phyloP scores from a whole-genome alignment of 139 green algal species.

The Tetradesmus lagerheimii region DNA sequence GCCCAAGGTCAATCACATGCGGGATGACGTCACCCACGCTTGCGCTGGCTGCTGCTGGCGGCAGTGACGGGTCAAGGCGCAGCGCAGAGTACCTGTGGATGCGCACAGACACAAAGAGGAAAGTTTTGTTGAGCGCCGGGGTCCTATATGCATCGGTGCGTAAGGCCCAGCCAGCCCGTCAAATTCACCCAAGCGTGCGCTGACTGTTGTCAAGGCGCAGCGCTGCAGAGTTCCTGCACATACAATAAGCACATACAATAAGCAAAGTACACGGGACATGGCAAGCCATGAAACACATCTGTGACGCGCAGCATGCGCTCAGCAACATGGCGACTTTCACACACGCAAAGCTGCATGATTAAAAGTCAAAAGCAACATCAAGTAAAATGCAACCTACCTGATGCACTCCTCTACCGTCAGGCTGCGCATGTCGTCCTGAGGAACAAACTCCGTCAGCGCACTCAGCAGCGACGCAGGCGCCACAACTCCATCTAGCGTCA shows the following conservation, averaged over 20 bases:
- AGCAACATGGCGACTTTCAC: too few species aligned
- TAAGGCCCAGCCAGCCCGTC: too few species aligned
- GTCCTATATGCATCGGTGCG: too few species aligned
- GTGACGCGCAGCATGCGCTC: too few species aligned
- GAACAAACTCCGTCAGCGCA: slow-evolving; percentile 72
- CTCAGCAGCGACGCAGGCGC: too few species aligned
- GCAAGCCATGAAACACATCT: background rate
- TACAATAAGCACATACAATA: too few species aligned
- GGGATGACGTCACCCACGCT: slow-evolving; percentile 48
- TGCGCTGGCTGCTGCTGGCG: slow-evolving; percentile 34
- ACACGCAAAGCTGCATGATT: too few species aligned
- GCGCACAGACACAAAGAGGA: too few species aligned
- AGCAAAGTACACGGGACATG: too few species aligned
- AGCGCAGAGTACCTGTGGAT: too few species aligned
- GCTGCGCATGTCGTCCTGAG: slow-evolving; percentile 77
- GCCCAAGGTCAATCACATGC: slow-evolving; percentile 62
- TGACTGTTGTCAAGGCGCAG: slow-evolving; percentile 47
- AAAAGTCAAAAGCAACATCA: background rate
- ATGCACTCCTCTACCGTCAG: slow-evolving; percentile 85
- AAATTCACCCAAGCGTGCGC: slow-evolving; percentile 47
- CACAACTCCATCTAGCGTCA: too few species aligned
- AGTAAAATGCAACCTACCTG: background rate
- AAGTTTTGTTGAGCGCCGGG: too few species aligned
- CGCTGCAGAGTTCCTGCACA: slow-evolving; percentile 45
- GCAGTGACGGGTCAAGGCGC: slow-evolving; percentile 21